Base-by-base conservation (phyloP, 768 basidiomycete species). In the Mycena galopus region DNA sequence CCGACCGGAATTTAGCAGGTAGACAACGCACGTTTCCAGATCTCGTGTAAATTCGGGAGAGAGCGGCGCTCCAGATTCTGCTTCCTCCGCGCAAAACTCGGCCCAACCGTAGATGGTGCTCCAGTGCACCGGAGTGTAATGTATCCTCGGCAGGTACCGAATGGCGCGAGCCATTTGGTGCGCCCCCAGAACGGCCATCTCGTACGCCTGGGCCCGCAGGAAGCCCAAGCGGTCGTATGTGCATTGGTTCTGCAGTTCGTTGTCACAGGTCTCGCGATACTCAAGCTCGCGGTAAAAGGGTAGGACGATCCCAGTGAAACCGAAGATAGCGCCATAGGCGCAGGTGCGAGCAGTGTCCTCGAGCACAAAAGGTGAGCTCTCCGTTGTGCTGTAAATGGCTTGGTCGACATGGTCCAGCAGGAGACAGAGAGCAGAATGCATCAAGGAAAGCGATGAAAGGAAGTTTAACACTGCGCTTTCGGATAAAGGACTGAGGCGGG, bases 201-300 rank as follows among this genome's bases (percentile, higher is more conserved):
- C 35, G 58, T 33, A 64, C 39, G 61, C 65, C 55, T 74, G 69
- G 1, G 21, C 17, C 3, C 69, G 60, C 25, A 74, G 30, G 4
- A 74, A 27, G 1, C 51, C 27, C 19, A 70, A 29, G 1, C 68
- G 63, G 21, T 42, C 62, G 58, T 58, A 51, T 4, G 55, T 56
- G 7, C 39, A 9, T 32, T 25, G 23, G 25, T 32, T 47, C 23
- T 25, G 29, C 6, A 27, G 33, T 39, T 5, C 0, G 8, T 19
- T 10, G 17, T n/a, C 32, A 3, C 16, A 14, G 21, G 17, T n/a
- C 29, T n/a, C 74, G 78, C 57, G 79, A 73, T 51, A 33, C 29
- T 56, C 60, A 39, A 69, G 61, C 61, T 69, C 68, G 27, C 61
- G 68, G 30, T 69, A 44, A 11, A 69, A 32, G 1, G 68, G 39